phyloP scores from a whole-genome alignment of 345 rosid species.

The Aurinia saxatilis region DNA sequence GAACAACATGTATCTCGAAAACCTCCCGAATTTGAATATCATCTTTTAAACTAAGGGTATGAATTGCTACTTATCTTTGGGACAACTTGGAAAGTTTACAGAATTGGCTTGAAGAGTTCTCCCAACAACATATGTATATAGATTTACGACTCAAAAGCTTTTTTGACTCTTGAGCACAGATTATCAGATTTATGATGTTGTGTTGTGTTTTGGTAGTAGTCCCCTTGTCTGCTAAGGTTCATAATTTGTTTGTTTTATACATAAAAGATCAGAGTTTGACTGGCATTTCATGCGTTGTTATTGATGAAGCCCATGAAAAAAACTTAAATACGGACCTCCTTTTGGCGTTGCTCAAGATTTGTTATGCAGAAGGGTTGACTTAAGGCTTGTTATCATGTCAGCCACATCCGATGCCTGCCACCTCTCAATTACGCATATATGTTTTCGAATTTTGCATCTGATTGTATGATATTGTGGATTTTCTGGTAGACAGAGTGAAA shows the following conservation, averaged over 20 bases:
- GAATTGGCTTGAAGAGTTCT: not conserved
- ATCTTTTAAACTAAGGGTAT: not conserved
- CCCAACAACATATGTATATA: not conserved
- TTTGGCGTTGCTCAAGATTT: constrained; percentile 60
- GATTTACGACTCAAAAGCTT: not conserved
- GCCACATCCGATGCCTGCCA: constrained; percentile 85
- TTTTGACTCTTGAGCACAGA: not conserved
- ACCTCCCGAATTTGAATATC: not conserved
- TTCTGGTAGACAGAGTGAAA: constrained; percentile 51
- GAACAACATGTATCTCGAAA: constrained; percentile 45
- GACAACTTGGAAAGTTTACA: not conserved
- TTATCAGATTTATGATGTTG: not conserved
- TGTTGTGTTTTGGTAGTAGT: too few relatives aligned
- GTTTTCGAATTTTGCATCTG: constrained; percentile 16
- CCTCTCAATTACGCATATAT: too few relatives aligned
- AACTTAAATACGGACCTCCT: constrained; percentile 91
- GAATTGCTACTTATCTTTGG: too few relatives aligned
- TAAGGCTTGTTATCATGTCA: constrained; percentile 87
- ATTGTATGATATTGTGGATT: constrained; percentile 12
- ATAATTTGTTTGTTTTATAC: too few relatives aligned
- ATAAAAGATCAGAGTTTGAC: constrained; percentile 59
- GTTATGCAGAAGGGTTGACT: constrained; percentile 43
- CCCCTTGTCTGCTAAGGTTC: not conserved
- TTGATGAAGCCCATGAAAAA: constrained; percentile 97
- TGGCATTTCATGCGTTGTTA: constrained; percentile 68